Evolutionary conservation across 2,329 filamentous ascomycete genomes (phyloP), one percentile per base, ranked within the genome.

Genomic region (Apiospora marii): DNA sequence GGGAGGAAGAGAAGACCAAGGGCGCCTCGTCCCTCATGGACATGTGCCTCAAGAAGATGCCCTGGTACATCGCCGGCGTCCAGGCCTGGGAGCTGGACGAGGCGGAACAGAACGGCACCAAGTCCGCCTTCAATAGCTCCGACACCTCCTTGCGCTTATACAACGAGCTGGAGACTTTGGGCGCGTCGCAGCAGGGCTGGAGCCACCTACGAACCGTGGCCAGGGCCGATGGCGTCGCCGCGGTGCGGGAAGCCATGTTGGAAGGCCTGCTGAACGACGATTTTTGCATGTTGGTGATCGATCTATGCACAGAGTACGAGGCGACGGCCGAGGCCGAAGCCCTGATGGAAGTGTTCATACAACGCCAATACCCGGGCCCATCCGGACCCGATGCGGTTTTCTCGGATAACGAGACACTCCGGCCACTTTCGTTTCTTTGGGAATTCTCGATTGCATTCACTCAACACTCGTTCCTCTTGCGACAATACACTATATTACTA

Each of bases 11-110:
- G 72, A 74, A 68, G 41, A 68, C n/a, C 72, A 74, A 74, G 73
- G 82, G 78, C 27, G 72, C 81, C 5, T 83, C 80, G 37, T 87
- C 86, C 5, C 80, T 89, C 13, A 73, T 89, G 24, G 83, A 84
- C 27, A 85, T 87, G 83, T 87, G 86, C 72, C 80, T 89, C 7
- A 81, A 84, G 70, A 84, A 82, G 73, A 80, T 89, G 19, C 87
- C 87, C 1, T 80, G 81, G 22, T 88, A 85, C 74, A 85, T 88
- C 44, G 77, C 80, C 1, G 81, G 83, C 44, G 83, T 87, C n/a
- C 84, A 88, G 72, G 78, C 78, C 1, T 82, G 82, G 80, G 83
- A 86, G 70, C 77, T 78, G 43, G 75, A 79, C 16, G 81, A 85
- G 27, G 80, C 83, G 4, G 81, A 84, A 69, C 76, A 81, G 53